phyloP scores from a whole-genome alignment of 139 green algal species.

The Dunaliella primolecta region DNA sequence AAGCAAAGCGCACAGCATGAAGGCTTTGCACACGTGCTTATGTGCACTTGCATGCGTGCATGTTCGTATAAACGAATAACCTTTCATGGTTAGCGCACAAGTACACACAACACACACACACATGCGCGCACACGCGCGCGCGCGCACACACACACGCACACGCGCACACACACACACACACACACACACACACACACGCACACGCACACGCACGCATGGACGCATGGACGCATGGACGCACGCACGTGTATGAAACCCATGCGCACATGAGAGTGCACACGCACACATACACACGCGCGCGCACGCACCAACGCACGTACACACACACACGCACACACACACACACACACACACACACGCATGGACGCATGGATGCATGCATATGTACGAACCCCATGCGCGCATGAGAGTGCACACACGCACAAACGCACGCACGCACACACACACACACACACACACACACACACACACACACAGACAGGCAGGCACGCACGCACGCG shows the following conservation, averaged over 20 bases:
- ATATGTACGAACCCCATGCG: too few relatives aligned
- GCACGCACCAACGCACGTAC: slow-evolving; percentile 96
- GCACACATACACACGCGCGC: slow-evolving; percentile 53
- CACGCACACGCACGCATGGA: not conserved
- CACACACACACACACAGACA: not conserved
- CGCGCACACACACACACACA: not conserved
- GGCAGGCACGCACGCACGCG: not conserved
- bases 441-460: not conserved
- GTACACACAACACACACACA: too few relatives aligned
- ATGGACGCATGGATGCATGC: too few relatives aligned
- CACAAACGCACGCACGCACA: not conserved
- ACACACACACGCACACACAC: too few relatives aligned
- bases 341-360: too few relatives aligned
- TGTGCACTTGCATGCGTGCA: not conserved
- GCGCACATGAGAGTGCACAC: not conserved
- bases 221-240: too few relatives aligned
- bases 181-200: not conserved
- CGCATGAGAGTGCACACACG: not conserved
- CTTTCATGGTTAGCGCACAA: too few relatives aligned
- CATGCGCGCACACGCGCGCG: too few relatives aligned
- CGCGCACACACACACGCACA: not conserved
- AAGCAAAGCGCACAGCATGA: not conserved
- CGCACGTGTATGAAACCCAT: not conserved
- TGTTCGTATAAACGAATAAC: too few relatives aligned
- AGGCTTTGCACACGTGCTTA: not conserved